These are phyloP conservation scores for Cichorium intybus DNA, from an alignment of 140 eudicot genomes.

Conservation along the genomic window DNA sequence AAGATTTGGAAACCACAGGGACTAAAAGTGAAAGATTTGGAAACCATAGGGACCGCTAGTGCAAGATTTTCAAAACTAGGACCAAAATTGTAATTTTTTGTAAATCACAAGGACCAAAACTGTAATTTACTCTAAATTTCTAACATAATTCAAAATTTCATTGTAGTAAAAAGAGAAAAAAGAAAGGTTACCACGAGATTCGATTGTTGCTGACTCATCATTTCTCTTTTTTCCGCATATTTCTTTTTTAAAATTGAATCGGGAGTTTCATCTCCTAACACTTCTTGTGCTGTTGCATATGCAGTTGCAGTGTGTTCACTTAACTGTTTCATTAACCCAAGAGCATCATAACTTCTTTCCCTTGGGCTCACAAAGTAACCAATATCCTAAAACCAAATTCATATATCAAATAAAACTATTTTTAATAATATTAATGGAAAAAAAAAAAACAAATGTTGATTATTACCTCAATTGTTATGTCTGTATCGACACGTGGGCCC, in stretches of 20 bases:
- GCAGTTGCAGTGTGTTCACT: slow-evolving; percentile 82
- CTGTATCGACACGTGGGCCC: slow-evolving; percentile 83
- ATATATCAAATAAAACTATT: not conserved
- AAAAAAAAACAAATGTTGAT: no score
- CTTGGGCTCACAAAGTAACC: slow-evolving; percentile 85
- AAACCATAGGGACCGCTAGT: no score
- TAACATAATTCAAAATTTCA: no score
- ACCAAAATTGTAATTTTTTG: no score
- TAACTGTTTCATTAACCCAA: slow-evolving; percentile 85
- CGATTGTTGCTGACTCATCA: slow-evolving; percentile 33
- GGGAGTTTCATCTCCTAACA: slow-evolving; percentile 84
- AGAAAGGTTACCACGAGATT: slow-evolving; percentile 44
- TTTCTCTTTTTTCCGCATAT: slow-evolving; percentile 32
- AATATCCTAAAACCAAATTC: slow-evolving; percentile 54
- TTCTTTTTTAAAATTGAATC: slow-evolving; percentile 64
- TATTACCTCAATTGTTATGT: slow-evolving; percentile 79
- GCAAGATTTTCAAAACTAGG: no score
- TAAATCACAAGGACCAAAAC: no score
- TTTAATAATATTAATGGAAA: no score
- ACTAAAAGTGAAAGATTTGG: no score
- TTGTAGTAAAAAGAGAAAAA: not conserved
- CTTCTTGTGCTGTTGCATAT: slow-evolving; percentile 81
- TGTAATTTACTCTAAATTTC: no score
- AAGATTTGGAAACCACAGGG: no score
- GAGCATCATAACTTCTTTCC: slow-evolving; percentile 75